A percentile compares a stretch with the other conserved stretches of the same genome.
Evolutionary conservation across 768 basidiomycete genomes (phyloP).

Genomic region (Pulveroboletus sp.): DNA sequence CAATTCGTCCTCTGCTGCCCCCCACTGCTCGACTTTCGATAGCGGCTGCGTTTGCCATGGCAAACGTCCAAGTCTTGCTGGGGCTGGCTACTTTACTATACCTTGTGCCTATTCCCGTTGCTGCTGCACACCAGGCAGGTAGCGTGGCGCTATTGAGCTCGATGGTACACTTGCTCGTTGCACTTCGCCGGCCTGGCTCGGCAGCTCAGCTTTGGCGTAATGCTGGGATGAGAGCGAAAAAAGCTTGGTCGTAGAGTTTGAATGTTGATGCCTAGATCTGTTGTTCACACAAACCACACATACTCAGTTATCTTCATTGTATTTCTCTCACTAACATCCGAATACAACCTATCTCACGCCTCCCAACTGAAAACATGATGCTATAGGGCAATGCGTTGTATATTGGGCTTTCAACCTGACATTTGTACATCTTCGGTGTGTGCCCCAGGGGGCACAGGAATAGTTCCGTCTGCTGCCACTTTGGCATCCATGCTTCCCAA

Average conservation of each 20-base stretch:
- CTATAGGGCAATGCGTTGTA: conserved; percentile 11
- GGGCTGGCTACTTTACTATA: conserved; percentile 83
- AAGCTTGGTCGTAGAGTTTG: conserved; percentile 4
- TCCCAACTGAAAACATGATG: conserved; percentile 5
- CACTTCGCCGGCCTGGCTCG: conserved; percentile 63
- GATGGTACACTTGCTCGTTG: conserved; percentile 70
- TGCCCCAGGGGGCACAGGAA: conserved; percentile 36
- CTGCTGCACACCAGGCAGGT: conserved; percentile 93
- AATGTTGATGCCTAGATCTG: conserved; percentile 9
- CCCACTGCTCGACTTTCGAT: conserved; percentile 52
- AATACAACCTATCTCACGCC: neutral
- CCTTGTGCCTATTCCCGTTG: conserved; percentile 88
- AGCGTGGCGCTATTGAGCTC: conserved; percentile 84
- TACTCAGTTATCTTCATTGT: conserved; percentile 22
- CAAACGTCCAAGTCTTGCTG: conserved; percentile 75
- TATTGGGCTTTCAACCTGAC: conserved; percentile 50
- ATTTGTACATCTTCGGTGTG: conserved; percentile 78
- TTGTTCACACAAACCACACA: conserved; percentile 16
- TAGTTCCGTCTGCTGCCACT: conserved; percentile 41
- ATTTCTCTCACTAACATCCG: neutral
- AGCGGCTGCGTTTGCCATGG: conserved; percentile 68
- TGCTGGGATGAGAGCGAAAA: conserved; percentile 23
- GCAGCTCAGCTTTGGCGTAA: conserved; percentile 63
- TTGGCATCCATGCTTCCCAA: conserved; percentile 77
- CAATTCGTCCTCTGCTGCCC: conserved; percentile 49